Evolutionary conservation across 2,329 filamentous ascomycete species (phyloP).

Genomic region (Fusarium domesticum): DNA sequence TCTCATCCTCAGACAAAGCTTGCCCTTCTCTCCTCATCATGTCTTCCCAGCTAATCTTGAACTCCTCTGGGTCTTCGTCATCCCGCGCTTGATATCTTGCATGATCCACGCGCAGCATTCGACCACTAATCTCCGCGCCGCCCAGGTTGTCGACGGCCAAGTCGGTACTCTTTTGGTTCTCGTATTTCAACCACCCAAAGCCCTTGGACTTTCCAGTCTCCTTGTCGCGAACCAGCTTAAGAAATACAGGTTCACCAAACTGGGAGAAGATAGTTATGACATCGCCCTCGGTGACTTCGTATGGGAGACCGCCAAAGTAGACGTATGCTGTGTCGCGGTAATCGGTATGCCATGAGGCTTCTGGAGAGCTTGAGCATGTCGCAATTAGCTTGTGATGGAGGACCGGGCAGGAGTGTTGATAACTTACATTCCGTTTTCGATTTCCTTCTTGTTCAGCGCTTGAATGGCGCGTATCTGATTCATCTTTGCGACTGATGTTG

Average conservation of each 20-base stretch:
- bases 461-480: conserved; percentile 92
- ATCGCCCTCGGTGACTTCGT: conserved; percentile 91
- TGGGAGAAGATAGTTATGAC: conserved; percentile 96
- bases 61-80: conserved; percentile 65
- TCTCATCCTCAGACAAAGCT: conserved; percentile 43
- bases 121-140: conserved; percentile 77
- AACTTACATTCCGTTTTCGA: conserved; percentile 78
- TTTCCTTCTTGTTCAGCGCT: conserved; percentile 88
- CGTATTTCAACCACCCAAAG: conserved; percentile 96
- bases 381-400: conserved; percentile 17
- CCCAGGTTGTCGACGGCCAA: conserved; percentile 94
- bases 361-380: conserved; percentile 59
- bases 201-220: conserved; percentile 94
- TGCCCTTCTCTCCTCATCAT: conserved; percentile 53
- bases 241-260: conserved; percentile 89
- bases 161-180: conserved; percentile 94
- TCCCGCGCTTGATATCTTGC: conserved; percentile 87
- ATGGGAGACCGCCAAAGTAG: conserved; percentile 92
- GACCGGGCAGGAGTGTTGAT: neutral
- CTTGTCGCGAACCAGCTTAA: conserved; percentile 90
- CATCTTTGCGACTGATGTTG: conserved; percentile 53
- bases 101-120: conserved; percentile 85
- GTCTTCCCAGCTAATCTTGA: conserved; percentile 57
- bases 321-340: conserved; percentile 97
- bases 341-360: conserved; percentile 94